Percentiles rank a stretch among this genome's conserved stretches.
Evolutionary conservation across 768 basidiomycete genomes (phyloP).

Genomic region (Dioszegia aurantiaca): DNA sequence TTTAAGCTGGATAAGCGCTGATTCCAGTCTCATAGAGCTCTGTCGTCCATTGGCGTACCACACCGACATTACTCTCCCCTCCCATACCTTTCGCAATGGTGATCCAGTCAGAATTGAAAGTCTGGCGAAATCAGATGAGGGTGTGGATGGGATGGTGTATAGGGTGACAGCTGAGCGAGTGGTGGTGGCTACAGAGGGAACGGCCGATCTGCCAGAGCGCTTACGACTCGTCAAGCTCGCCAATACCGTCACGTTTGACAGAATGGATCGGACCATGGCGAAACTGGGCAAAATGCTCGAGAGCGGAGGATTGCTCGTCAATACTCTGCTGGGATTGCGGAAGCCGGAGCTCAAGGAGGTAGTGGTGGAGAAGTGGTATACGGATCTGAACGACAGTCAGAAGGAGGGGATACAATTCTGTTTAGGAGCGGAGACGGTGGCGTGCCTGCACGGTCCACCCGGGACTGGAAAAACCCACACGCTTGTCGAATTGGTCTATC

Average conservation of each 20-base stretch:
- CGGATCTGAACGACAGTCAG: slow-evolving; percentile 79
- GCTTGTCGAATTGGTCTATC: slow-evolving; percentile 55
- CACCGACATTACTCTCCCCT: slow-evolving; percentile 66
- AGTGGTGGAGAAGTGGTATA: slow-evolving; percentile 63
- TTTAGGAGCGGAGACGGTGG: slow-evolving; percentile 74
- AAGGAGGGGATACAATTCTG: slow-evolving; percentile 77
- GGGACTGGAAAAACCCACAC: slow-evolving; percentile 55
- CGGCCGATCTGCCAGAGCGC: slow-evolving; percentile 71
- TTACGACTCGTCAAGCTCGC: slow-evolving; percentile 76
- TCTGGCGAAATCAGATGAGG: slow-evolving; percentile 54
- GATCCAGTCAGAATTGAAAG: slow-evolving; percentile 79
- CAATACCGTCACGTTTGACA: slow-evolving; percentile 88
- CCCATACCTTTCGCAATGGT: slow-evolving; percentile 86
- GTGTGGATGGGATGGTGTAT: slow-evolving; percentile 79
- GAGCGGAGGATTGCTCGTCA: slow-evolving; percentile 57
- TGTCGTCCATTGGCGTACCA: slow-evolving; percentile 80
- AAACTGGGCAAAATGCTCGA: slow-evolving; percentile 60
- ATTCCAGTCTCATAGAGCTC: slow-evolving; percentile 72
- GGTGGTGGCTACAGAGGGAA: slow-evolving; percentile 68
- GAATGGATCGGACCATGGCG: slow-evolving; percentile 82
- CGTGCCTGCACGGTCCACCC: slow-evolving; percentile 96
- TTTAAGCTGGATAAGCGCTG: no score
- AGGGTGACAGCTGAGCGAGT: slow-evolving; percentile 67
- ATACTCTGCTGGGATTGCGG: slow-evolving; percentile 70
- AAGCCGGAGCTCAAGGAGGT: slow-evolving; percentile 25